Base-by-base conservation (phyloP, 108 stramenopile genomes). In the Poteriospumella lacustris region DNA sequence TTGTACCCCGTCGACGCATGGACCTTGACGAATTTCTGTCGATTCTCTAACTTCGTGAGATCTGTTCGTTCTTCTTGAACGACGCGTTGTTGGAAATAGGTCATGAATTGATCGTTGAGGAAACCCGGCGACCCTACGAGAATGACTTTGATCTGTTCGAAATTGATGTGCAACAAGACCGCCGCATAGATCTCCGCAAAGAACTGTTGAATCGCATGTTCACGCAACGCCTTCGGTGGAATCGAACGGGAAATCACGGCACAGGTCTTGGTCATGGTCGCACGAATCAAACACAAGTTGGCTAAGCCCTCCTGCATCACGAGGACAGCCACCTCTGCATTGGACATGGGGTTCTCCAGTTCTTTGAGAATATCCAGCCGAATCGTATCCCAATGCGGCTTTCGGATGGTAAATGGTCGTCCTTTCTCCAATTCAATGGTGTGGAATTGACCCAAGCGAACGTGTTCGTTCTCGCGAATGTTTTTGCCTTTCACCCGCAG, bases 141-240 rank as follows among this genome's bases (percentile, higher is more conserved):
- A 15, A 96, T 80, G 43, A 86, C 89, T 75, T 97, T 96, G 79
- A 97, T 81, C 78, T 88, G 90, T 42, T 82, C 78, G 70, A 96
- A 95, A 68, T 93, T 89, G 3, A 97, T 80, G 80, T 96, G 91
- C 43, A 87, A 80, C 58, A 93, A 67, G 58, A 98, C 78, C 1
- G 94, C 94, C 76, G 92, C 91, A 78, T 94, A 94, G 44, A 95
- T 85, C n/a, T 92, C 93, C 78, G 93, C 91, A 79, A 90, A 95
- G 76, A 97, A 97, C 78, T 91, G 91, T 12, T 82, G 68, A 0
- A 91, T 80, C 2, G 94, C 91, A 81, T 98, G 95, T 69, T 84
- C 15, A 41, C 19, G 31, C 40, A 9, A 9, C 24, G 15, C 24
- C 52, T 56, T 56, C 24, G 15, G 15, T 56, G 52, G 52, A 12